phyloP scores from a whole-genome alignment of 2,329 filamentous ascomycete species.

The Apiospora pterosperma region DNA sequence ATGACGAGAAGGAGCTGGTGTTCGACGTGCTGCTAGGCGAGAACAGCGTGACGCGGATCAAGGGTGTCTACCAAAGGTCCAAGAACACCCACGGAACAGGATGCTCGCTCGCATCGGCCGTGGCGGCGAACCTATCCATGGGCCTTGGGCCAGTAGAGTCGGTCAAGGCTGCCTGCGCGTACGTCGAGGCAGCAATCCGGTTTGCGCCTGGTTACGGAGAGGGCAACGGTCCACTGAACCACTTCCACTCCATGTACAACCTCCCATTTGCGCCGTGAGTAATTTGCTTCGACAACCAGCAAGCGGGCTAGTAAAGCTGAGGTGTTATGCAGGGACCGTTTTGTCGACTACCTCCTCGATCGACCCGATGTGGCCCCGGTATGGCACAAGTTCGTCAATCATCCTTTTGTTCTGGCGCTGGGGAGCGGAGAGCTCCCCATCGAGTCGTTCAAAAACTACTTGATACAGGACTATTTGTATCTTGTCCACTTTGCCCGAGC shows the following conservation, averaged over 20 bases:
- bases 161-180: slow-evolving; percentile 66
- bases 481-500: slow-evolving; percentile 87
- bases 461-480: slow-evolving; percentile 91
- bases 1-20: slow-evolving; percentile 62
- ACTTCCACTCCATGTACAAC: slow-evolving; percentile 69
- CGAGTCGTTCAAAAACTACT: slow-evolving; percentile 80
- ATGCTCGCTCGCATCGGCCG: slow-evolving; percentile 85
- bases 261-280: slow-evolving; percentile 65
- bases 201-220: slow-evolving; percentile 60
- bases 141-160: slow-evolving; percentile 55
- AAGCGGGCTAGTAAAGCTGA: neutral
- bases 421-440: slow-evolving; percentile 72
- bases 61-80: slow-evolving; percentile 68
- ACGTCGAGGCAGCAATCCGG: slow-evolving; percentile 69
- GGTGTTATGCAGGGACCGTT: slow-evolving; percentile 57
- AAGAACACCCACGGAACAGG: slow-evolving; percentile 92
- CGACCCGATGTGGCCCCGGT: slow-evolving; percentile 68
- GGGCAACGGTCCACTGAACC: slow-evolving; percentile 72
- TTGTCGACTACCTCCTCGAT: slow-evolving; percentile 78
- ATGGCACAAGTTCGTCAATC: slow-evolving; percentile 76
- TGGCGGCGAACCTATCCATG: slow-evolving; percentile 68
- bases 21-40: slow-evolving; percentile 73
- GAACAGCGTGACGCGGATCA: slow-evolving; percentile 56
- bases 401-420: slow-evolving; percentile 77
- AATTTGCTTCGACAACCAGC: neutral